Evolutionary conservation across 208 protist species (phyloP).

Genomic region (Crithidia sp.): DNA sequence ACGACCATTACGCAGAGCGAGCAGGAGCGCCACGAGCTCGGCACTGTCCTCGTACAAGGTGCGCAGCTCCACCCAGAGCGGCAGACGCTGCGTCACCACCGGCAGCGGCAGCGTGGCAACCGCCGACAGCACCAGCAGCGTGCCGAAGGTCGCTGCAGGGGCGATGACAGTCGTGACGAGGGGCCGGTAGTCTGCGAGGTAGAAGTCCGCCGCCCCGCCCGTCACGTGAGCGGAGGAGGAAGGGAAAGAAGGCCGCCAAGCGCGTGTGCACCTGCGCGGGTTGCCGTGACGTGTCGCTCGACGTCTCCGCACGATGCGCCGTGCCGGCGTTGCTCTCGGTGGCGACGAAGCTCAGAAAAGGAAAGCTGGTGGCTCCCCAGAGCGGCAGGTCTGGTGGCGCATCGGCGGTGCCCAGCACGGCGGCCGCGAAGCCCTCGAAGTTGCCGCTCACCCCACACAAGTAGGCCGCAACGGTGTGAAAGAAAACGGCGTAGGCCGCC

Average conservation of each 20-base stretch:
- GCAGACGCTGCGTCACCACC: conserved; percentile 38
- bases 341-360: conserved; percentile 29
- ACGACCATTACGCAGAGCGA: conserved; percentile 30
- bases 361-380: conserved; percentile 43
- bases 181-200: conserved; percentile 24
- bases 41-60: conserved; percentile 39
- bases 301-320: background rate
- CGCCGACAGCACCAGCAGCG: conserved; percentile 49
- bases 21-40: conserved; percentile 29
- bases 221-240: conserved; percentile 14
- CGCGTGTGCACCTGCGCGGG: conserved; percentile 13
- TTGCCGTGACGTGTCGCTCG: background rate
- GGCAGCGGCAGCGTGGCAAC: conserved; percentile 44
- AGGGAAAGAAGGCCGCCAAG: conserved; percentile 25
- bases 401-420: conserved; percentile 30
- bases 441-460: conserved; percentile 20
- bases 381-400: background rate
- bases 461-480: conserved; percentile 41
- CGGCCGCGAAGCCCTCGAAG: conserved; percentile 23
- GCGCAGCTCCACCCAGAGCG: conserved; percentile 32
- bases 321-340: conserved; percentile 13
- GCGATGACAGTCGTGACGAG: conserved; percentile 32
- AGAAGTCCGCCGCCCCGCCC: conserved; percentile 14
- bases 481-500: conserved; percentile 44
- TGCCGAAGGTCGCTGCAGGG: conserved; percentile 27